Conservation (phyloP, 2,329 filamentous ascomycete genomes). For the Neoarthrinium moseri region DNA sequence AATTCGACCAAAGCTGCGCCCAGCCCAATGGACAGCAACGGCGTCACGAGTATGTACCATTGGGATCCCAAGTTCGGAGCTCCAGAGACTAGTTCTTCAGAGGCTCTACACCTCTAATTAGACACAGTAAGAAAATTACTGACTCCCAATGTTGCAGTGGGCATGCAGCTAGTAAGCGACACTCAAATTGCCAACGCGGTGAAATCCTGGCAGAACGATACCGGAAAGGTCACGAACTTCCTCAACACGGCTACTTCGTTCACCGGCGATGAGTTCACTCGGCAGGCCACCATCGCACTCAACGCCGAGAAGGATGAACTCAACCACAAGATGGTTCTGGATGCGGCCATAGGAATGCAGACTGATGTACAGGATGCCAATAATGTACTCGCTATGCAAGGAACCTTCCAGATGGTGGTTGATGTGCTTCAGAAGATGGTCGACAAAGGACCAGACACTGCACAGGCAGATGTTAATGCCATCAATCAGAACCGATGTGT, state of each 20-base stretch:
- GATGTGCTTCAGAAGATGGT: conserved; percentile 19
- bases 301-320: conserved; percentile 21
- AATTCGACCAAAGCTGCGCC: neutral
- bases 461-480: conserved; percentile 16
- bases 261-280: conserved; percentile 18
- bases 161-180: conserved; percentile 10
- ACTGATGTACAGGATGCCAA: conserved; percentile 15
- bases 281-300: conserved; percentile 18
- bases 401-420: conserved; percentile 19
- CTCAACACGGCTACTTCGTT: conserved; percentile 17
- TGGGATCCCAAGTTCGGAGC: no score
- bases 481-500: conserved; percentile 21
- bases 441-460: conserved; percentile 17
- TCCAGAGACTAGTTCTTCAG: no score
- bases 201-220: conserved; percentile 17
- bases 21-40: neutral
- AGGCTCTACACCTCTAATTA: no score
- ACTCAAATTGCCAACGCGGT: conserved; percentile 18
- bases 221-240: conserved; percentile 19
- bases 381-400: conserved; percentile 16
- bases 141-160: no score
- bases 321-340: conserved; percentile 20
- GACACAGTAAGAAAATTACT: no score
- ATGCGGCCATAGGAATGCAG: conserved; percentile 12
- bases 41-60: no score